Conservation (phyloP, 495 filamentous ascomycete species). For the Halenospora varia region DNA sequence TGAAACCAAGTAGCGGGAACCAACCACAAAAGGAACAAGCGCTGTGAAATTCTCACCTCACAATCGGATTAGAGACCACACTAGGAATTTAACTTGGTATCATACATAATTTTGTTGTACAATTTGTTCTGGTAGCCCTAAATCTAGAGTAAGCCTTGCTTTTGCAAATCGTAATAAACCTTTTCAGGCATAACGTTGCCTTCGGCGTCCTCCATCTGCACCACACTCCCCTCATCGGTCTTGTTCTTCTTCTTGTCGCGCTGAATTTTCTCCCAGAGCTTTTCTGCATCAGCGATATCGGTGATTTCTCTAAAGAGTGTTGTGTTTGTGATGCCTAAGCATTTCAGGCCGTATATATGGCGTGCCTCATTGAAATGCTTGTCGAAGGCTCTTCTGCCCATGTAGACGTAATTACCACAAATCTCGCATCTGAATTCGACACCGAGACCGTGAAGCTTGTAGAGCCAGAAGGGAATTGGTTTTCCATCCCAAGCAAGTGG, state of each 20-base stretch:
- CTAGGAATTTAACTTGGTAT: too few relatives aligned
- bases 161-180: conserved; percentile 84
- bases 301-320: conserved; percentile 93
- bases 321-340: conserved; percentile 88
- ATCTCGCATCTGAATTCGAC: conserved; percentile 95
- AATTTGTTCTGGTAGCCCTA: background rate
- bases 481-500: conserved; percentile 97
- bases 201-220: conserved; percentile 97
- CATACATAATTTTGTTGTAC: conserved; percentile 15
- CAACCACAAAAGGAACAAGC: too few relatives aligned
- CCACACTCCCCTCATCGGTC: conserved; percentile 71
- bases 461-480: conserved; percentile 98
- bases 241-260: conserved; percentile 77
- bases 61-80: too few relatives aligned
- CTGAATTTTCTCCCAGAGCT: conserved; percentile 91
- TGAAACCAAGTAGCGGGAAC: too few relatives aligned
- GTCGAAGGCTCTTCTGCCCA: conserved; percentile 91
- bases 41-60: too few relatives aligned
- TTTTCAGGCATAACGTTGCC: conserved; percentile 99
- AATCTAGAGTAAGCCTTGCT: conserved; percentile 59
- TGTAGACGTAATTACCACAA: conserved; percentile 97
- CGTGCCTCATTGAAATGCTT: conserved; percentile 95
- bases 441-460: conserved; percentile 92
- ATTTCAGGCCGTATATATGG: conserved; percentile 90
- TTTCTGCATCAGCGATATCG: conserved; percentile 79